Percentiles rank a stretch among this genome's conserved stretches.
These are phyloP conservation scores for Saururus chinensis DNA, from an alignment of 164 flowering plant genomes.

Conservation along the genomic window DNA sequence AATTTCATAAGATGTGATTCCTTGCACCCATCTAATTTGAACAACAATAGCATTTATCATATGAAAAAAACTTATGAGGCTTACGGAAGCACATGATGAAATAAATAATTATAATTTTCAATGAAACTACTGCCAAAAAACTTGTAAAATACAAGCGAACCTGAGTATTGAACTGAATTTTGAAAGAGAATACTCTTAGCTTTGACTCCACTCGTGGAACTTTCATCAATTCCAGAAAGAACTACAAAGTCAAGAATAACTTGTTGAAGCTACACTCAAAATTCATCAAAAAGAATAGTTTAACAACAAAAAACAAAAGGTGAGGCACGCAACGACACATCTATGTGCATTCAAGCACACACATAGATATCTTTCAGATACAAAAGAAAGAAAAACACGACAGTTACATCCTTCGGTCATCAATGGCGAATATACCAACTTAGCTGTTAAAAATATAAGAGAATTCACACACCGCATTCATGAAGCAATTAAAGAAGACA, in stretches of 20 bases:
- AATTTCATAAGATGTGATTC: too few species aligned
- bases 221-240: slow-evolving; percentile 90
- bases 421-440: too few species aligned
- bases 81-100: too few species aligned
- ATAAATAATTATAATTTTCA: not conserved
- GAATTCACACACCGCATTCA: too few species aligned
- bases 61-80: too few species aligned
- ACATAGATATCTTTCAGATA: too few species aligned
- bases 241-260: slow-evolving; percentile 30
- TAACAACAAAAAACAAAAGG: not conserved
- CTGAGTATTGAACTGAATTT: slow-evolving; percentile 84
- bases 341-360: not conserved
- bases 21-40: too few species aligned
- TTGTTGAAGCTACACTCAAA: not conserved
- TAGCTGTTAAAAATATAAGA: too few species aligned
- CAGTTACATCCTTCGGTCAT: too few species aligned
- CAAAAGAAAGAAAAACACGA: too few species aligned
- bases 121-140: not conserved
- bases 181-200: slow-evolving; percentile 84
- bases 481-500: too few species aligned
- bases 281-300: not conserved
- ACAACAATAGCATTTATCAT: too few species aligned
- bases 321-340: not conserved
- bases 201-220: slow-evolving; percentile 94
- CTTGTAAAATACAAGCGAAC: slow-evolving; percentile 33